phyloP scores from a whole-genome alignment of 1,139 yeast species.

The Zygosaccharomyces pseudobailii region DNA sequence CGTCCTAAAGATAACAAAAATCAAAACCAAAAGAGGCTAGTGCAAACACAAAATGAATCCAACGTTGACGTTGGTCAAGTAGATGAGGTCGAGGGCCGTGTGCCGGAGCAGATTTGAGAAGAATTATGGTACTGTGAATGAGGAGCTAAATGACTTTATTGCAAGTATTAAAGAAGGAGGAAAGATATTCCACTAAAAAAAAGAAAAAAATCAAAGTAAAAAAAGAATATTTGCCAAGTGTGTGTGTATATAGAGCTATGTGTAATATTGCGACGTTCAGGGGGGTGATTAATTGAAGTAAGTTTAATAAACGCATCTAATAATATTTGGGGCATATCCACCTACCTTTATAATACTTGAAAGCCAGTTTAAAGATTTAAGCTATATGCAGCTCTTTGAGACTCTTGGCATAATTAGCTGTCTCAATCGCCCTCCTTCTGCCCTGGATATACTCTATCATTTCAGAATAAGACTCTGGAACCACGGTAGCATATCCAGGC shows the following conservation, averaged over 20 bases:
- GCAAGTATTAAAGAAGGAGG: neutral
- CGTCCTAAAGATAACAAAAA: conserved; percentile 20
- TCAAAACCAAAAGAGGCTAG: conserved; percentile 29
- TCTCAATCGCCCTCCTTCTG: conserved; percentile 80
- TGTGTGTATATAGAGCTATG: neutral
- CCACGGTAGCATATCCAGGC: conserved; percentile 56
- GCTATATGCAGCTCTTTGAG: conserved; percentile 7
- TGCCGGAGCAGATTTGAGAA: conserved; percentile 27
- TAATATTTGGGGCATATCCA: neutral
- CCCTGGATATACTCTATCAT: conserved; percentile 92
- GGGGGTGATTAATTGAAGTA: conserved; percentile 1
- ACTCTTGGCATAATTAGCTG: conserved; percentile 56
- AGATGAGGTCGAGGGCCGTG: conserved; percentile 27
- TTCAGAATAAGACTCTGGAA: conserved; percentile 84
- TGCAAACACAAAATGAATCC: conserved; percentile 22
- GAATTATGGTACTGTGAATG: neutral
- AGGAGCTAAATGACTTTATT: neutral
- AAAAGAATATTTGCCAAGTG: neutral
- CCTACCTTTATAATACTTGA: neutral
- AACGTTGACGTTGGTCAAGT: conserved; percentile 27
- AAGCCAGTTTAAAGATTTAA: neutral
- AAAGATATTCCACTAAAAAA: neutral
- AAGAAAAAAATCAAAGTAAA: neutral
- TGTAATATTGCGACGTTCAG: conserved; percentile 2
- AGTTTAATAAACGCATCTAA: neutral